Evolutionary conservation across 2,329 filamentous ascomycete genomes (phyloP).

Genomic region (Fusarium sp.): DNA sequence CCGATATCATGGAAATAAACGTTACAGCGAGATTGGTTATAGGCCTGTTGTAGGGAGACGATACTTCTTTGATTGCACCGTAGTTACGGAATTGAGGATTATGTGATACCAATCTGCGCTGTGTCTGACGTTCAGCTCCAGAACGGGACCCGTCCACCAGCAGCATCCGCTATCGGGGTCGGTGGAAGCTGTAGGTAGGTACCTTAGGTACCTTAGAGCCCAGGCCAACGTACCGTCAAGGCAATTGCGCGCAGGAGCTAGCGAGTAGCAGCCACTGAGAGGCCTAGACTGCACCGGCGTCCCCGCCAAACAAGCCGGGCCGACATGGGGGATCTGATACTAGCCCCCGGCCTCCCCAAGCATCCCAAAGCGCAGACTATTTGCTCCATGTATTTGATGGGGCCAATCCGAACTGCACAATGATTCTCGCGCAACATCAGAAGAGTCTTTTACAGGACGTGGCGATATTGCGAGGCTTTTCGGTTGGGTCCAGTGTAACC

Average conservation of each 20-base stretch:
- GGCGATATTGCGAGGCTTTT: constrained; percentile 19
- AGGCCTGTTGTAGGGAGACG: background rate
- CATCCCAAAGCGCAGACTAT: constrained; percentile 3
- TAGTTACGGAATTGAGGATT: background rate
- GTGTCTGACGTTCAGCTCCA: constrained; percentile 4
- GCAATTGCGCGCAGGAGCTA: background rate
- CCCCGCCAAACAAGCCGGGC: constrained; percentile 29
- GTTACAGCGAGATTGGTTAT: background rate
- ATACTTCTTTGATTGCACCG: background rate
- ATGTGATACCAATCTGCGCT: background rate
- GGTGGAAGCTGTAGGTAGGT: background rate
- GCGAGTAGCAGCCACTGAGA: constrained; percentile 15
- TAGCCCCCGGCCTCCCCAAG: constrained; percentile 11
- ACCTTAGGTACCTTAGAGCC: background rate
- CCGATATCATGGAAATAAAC: background rate
- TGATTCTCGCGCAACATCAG: constrained; percentile 31
- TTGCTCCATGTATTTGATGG: constrained; percentile 16
- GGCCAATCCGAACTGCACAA: constrained; percentile 20
- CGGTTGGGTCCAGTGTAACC: constrained; percentile 21
- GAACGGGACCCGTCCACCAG: background rate
- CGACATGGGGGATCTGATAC: constrained; percentile 32
- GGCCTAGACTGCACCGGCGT: background rate
- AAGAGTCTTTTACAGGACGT: constrained; percentile 19
- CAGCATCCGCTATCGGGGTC: constrained; percentile 33
- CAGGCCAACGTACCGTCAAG: background rate